Evolutionary conservation across 1,284 basidiomycete species (phyloP).

Genomic region (Austroboletus niveus): DNA sequence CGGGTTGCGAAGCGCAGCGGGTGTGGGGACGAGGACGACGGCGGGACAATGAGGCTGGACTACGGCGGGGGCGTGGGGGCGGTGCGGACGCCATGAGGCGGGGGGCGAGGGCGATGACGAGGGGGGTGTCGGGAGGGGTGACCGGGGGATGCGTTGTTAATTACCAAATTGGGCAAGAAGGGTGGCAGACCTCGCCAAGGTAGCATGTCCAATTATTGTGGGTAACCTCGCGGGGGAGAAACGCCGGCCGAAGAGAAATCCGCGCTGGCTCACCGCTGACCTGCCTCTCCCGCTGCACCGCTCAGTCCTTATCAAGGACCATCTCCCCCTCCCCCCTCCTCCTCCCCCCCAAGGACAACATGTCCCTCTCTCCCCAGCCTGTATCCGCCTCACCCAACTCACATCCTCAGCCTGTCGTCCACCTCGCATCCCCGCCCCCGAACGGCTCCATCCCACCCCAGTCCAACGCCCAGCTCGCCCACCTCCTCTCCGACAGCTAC

Average conservation of each 20-base stretch:
- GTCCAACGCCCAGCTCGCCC: conserved; percentile 53
- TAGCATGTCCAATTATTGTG: conserved; percentile 21
- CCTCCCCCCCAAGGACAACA: not conserved
- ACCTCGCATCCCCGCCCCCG: conserved; percentile 8
- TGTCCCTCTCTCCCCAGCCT: conserved; percentile 27
- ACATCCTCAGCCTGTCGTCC: not conserved
- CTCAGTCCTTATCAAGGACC: conserved; percentile 18
- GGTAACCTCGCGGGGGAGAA: conserved; percentile 27
- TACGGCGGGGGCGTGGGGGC: not conserved
- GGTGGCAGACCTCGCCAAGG: conserved; percentile 30
- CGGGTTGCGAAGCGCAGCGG: conserved; percentile 5
- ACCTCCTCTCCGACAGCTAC: conserved; percentile 51
- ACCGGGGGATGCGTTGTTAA: conserved; percentile 11
- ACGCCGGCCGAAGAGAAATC: conserved; percentile 24
- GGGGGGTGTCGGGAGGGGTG: conserved; percentile 1
- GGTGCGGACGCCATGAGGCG: conserved; percentile 22
- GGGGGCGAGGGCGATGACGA: conserved; percentile 13
- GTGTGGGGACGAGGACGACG: not conserved
- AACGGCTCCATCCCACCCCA: conserved; percentile 11
- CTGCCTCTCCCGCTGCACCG: conserved; percentile 2
- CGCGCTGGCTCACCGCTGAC: conserved; percentile 22
- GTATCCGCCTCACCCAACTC: not conserved
- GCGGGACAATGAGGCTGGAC: conserved; percentile 6
- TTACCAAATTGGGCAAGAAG: conserved; percentile 12
- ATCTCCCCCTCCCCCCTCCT: not conserved